phyloP scores from a whole-genome alignment of 306 rosid genomes.

The Pterocarpus santalinus region DNA sequence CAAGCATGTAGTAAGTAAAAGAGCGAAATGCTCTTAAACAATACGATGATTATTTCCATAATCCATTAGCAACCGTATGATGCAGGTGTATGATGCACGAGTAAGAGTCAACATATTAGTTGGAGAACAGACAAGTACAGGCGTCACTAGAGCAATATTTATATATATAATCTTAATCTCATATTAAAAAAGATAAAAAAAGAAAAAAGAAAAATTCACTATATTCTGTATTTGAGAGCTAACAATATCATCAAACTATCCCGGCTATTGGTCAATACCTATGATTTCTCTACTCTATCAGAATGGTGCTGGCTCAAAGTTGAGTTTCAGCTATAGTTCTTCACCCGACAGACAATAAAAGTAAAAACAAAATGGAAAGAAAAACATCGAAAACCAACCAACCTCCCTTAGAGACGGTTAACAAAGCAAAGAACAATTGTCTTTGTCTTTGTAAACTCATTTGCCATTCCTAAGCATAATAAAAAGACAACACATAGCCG shows the following conservation, averaged over 20 bases:
- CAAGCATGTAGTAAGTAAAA: background rate
- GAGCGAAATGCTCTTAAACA: background rate
- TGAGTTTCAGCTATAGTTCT: slow-evolving; percentile 53
- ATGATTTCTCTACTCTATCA: slow-evolving; percentile 53
- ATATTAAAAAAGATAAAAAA: background rate
- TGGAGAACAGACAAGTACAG: background rate
- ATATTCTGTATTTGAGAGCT: slow-evolving; percentile 57
- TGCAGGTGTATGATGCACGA: slow-evolving; percentile 17
- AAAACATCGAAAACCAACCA: slow-evolving; percentile 55
- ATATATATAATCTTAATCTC: background rate
- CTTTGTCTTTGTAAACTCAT: slow-evolving; percentile 38
- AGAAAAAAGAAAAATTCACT: slow-evolving; percentile 43
- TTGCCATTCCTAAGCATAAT: slow-evolving; percentile 42
- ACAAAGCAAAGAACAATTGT: slow-evolving; percentile 42
- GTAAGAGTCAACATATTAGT: background rate
- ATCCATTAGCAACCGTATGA: background rate
- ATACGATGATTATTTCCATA: background rate
- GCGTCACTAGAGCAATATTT: background rate
- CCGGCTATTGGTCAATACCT: slow-evolving; percentile 60
- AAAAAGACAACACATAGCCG: slow-evolving; percentile 10
- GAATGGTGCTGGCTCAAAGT: slow-evolving; percentile 52
- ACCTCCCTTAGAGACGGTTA: slow-evolving; percentile 43
- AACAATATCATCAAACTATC: slow-evolving; percentile 58
- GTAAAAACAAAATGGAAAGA: slow-evolving; percentile 36
- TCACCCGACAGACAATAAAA: slow-evolving; percentile 52